Conservation (phyloP, 2,329 filamentous ascomycete genomes). For the Didymella arachidicola region DNA sequence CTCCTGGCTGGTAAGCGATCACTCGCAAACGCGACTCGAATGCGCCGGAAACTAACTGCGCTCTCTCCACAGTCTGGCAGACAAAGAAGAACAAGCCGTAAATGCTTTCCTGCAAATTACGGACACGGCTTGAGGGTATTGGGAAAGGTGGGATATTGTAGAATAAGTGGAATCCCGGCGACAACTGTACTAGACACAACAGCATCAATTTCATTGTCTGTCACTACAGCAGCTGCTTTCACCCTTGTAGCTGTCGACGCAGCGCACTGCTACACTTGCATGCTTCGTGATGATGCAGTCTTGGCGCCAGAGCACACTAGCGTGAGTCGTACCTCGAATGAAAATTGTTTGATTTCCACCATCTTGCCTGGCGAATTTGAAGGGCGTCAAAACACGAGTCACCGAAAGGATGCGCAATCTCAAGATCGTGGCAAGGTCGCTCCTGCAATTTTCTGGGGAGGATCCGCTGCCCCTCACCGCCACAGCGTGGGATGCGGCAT, state of each 20-base stretch:
- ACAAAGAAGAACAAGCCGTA: conserved; percentile 66
- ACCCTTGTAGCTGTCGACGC: conserved; percentile 9
- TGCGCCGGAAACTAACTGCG: conserved; percentile 30
- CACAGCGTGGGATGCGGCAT: conserved; percentile 83
- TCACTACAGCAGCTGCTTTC: conserved; percentile 24
- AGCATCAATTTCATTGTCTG: conserved; percentile 49
- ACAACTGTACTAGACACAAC: conserved; percentile 45
- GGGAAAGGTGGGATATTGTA: conserved; percentile 38
- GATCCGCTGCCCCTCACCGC: conserved; percentile 70
- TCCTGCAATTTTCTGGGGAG: conserved; percentile 65
- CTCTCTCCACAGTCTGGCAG: conserved; percentile 66
- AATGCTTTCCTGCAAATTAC: conserved; percentile 24
- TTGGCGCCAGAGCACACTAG: conserved; percentile 18
- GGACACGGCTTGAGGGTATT: conserved; percentile 28
- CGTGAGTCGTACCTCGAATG: conserved; percentile 25
- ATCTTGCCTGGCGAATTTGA: conserved; percentile 14
- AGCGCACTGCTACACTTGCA: conserved; percentile 12
- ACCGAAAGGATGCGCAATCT: conserved; percentile 79
- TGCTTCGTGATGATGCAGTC: conserved; percentile 22
- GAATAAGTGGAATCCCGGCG: conserved; percentile 41
- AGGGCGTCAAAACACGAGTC: conserved; percentile 15
- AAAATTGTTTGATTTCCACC: conserved; percentile 25
- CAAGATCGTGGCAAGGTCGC: conserved; percentile 74
- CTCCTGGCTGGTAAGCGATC: conserved; percentile 66
- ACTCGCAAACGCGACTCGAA: neutral